Conservation (phyloP, 495 filamentous ascomycete species). For the Penicillium atrosanguineum region DNA sequence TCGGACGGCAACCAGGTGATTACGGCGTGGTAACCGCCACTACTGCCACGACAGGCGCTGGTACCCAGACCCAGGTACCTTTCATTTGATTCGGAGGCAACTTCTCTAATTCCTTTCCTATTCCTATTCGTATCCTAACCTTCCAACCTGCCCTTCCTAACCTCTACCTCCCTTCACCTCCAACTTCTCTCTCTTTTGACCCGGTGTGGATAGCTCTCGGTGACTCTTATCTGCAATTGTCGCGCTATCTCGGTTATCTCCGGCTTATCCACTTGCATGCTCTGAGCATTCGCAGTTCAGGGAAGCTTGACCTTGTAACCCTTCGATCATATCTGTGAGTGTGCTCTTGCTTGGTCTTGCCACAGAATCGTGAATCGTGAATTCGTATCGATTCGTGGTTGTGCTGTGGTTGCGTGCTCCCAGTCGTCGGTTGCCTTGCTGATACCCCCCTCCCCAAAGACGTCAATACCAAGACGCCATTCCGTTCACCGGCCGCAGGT, state of each 20-base stretch:
- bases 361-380: not conserved
- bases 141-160: not conserved
- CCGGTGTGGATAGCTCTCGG: not conserved
- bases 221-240: conserved; percentile 31
- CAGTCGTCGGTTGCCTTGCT: conserved; percentile 18
- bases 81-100: conserved; percentile 16
- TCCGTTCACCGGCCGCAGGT: conserved; percentile 24
- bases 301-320: conserved; percentile 3
- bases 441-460: conserved; percentile 15
- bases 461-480: not conserved
- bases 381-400: not conserved
- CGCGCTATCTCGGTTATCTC: conserved; percentile 38
- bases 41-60: conserved; percentile 25
- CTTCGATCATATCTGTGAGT: conserved; percentile 5
- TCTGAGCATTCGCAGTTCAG: not conserved
- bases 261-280: conserved; percentile 29
- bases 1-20: not conserved
- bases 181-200: not conserved
- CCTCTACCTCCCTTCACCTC: conserved; percentile 8
- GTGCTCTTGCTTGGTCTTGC: not conserved
- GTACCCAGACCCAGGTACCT: conserved; percentile 25
- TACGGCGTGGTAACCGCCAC: conserved; percentile 6
- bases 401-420: not conserved
- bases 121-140: not conserved
- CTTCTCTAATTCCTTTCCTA: conserved; percentile 4